A percentile compares a stretch with the other conserved stretches of the same genome.
Conservation (phyloP, 768 basidiomycete genomes). For the Hygrophoropsis aurantiaca region DNA sequence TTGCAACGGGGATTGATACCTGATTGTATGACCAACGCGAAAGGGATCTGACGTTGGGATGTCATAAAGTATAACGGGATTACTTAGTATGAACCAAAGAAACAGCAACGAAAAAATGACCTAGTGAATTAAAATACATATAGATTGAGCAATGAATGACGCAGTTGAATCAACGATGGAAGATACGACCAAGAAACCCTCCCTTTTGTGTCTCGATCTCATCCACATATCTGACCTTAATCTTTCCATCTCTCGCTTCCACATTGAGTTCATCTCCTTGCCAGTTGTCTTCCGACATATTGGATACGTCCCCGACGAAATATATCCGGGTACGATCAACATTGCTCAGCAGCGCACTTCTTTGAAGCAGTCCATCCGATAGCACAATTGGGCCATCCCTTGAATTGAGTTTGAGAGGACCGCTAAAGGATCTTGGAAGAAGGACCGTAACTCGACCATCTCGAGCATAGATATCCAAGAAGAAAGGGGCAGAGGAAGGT, state of each 20-base stretch:
- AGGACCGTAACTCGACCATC: conserved; percentile 35
- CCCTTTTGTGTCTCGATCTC: conserved; percentile 18
- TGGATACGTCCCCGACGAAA: conserved; percentile 43
- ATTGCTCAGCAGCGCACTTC: conserved; percentile 34
- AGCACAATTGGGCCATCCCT: conserved; percentile 25
- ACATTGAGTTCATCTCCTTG: conserved; percentile 38
- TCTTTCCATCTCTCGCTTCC: conserved; percentile 35
- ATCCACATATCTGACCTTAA: conserved; percentile 39
- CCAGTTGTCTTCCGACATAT: conserved; percentile 30
- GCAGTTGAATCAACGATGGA: conserved; percentile 6
- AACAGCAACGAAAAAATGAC: no score
- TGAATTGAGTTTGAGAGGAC: conserved; percentile 34
- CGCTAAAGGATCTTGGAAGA: conserved; percentile 42
- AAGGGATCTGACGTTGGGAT: no score
- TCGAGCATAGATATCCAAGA: conserved; percentile 6
- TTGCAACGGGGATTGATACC: no score
- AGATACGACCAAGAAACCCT: conserved; percentile 12
- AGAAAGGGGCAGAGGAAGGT: conserved; percentile 9
- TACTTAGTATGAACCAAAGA: no score
- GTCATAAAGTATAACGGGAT: no score
- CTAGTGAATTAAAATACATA: no score
- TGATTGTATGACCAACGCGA: no score
- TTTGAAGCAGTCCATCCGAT: conserved; percentile 30
- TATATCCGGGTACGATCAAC: conserved; percentile 30
- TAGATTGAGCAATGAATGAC: no score